Conservation (phyloP, 2,329 filamentous ascomycete species). For the Simplicillium aogashimaense region DNA sequence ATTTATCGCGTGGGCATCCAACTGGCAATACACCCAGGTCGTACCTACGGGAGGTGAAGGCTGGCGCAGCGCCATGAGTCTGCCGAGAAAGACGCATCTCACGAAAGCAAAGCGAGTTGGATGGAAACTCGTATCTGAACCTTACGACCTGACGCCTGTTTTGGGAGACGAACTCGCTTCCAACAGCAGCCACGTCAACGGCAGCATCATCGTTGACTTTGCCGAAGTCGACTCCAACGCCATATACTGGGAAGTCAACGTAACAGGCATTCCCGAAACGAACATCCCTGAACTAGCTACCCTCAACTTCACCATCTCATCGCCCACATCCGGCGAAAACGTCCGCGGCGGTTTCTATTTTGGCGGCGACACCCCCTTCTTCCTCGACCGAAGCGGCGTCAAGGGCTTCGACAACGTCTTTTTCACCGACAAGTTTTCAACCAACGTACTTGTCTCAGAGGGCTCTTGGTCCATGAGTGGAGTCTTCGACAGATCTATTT, state of each 20-base stretch:
- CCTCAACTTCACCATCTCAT: conserved; percentile 18
- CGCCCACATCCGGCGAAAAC: conserved; percentile 14
- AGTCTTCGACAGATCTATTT: conserved; percentile 22
- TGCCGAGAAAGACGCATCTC: conserved; percentile 38
- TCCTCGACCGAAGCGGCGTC: conserved; percentile 16
- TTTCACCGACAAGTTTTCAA: conserved; percentile 21
- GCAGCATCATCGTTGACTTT: conserved; percentile 39
- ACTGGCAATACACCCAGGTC: conserved; percentile 20
- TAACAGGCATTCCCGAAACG: conserved; percentile 25
- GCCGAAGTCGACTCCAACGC: conserved; percentile 36
- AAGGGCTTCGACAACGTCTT: conserved; percentile 18
- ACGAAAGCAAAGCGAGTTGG: conserved; percentile 39
- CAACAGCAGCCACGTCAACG: conserved; percentile 34
- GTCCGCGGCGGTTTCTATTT: conserved; percentile 17
- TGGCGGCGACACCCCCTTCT: conserved; percentile 15
- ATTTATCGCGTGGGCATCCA: conserved; percentile 24
- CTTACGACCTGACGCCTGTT: conserved; percentile 38
- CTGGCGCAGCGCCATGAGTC: conserved; percentile 21
- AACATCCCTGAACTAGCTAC: conserved; percentile 11
- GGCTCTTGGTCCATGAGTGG: conserved; percentile 19
- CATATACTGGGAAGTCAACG: conserved; percentile 43
- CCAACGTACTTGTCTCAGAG: conserved; percentile 8
- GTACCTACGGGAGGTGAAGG: conserved; percentile 19
- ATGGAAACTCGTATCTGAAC: conserved; percentile 38
- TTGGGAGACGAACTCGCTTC: conserved; percentile 32